Evolutionary conservation across 257 asterid species (phyloP).

Genomic region (Hygrophila difformis): DNA sequence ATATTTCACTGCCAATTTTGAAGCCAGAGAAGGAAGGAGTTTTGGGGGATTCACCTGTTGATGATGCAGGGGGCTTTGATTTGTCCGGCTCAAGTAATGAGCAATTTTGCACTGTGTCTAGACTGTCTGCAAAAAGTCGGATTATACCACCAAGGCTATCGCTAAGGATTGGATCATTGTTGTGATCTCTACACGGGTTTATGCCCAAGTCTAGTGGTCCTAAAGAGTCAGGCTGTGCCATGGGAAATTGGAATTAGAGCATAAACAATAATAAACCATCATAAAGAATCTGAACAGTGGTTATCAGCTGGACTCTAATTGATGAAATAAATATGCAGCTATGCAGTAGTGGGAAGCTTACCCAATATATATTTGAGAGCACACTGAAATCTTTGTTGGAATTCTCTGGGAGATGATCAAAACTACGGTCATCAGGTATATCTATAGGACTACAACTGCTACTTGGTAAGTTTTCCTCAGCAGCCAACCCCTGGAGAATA

Average conservation of each 20-base stretch:
- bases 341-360: conserved; percentile 36
- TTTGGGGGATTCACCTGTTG: background rate
- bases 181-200: conserved; percentile 76
- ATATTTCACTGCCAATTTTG: background rate
- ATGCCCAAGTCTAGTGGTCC: conserved; percentile 90
- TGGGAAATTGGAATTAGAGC: background rate
- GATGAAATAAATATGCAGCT: too few species aligned
- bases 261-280: background rate
- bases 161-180: conserved; percentile 70
- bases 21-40: background rate
- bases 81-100: conserved; percentile 76
- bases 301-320: too few species aligned
- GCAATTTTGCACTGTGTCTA: conserved; percentile 85
- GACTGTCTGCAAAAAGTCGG: conserved; percentile 83
- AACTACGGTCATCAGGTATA: background rate
- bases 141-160: conserved; percentile 85
- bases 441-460: background rate
- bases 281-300: too few species aligned
- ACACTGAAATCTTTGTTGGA: conserved; percentile 50
- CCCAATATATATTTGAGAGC: conserved; percentile 85
- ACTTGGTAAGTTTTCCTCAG: conserved; percentile 18
- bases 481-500: conserved; percentile 25
- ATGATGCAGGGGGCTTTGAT: conserved; percentile 42
- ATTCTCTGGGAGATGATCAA: conserved; percentile 34
- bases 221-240: conserved; percentile 82